A percentile compares a stretch with the other conserved stretches of the same genome.
phyloP scores from a whole-genome alignment of 164 flowering plant genomes.

The Annona cherimola region DNA sequence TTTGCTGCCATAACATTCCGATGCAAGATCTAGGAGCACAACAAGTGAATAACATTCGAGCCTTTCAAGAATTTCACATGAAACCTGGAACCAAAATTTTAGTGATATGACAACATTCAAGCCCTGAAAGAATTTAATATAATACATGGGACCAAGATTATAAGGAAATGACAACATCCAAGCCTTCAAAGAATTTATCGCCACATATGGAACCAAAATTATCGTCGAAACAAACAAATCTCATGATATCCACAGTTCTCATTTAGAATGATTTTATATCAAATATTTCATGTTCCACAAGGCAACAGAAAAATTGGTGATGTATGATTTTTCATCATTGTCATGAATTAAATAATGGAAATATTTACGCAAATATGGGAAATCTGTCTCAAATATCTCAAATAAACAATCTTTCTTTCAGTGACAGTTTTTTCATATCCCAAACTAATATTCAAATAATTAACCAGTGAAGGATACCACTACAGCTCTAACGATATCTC shows the following conservation, averaged over 20 bases:
- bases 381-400: not conserved
- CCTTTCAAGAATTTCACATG: not conserved
- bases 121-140: not conserved
- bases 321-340: not conserved
- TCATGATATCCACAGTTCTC: no score
- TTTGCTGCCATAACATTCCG: no score
- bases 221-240: no score
- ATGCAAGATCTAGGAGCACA: not conserved
- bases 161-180: not conserved
- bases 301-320: not conserved
- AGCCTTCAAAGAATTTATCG: not conserved
- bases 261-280: no score
- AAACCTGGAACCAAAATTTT: not conserved
- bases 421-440: not conserved
- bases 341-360: not conserved
- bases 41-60: not conserved
- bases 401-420: not conserved
- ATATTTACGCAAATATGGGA: no score
- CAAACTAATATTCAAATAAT: not conserved
- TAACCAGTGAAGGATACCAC: slow-evolving; percentile 69
- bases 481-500: slow-evolving; percentile 81
- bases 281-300: not conserved
- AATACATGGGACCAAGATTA: not conserved
- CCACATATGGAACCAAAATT: not conserved
- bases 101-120: not conserved